These are phyloP conservation scores for Fusarium sp. DNA, from an alignment of 2,329 filamentous ascomycete species.

Conservation along the genomic window DNA sequence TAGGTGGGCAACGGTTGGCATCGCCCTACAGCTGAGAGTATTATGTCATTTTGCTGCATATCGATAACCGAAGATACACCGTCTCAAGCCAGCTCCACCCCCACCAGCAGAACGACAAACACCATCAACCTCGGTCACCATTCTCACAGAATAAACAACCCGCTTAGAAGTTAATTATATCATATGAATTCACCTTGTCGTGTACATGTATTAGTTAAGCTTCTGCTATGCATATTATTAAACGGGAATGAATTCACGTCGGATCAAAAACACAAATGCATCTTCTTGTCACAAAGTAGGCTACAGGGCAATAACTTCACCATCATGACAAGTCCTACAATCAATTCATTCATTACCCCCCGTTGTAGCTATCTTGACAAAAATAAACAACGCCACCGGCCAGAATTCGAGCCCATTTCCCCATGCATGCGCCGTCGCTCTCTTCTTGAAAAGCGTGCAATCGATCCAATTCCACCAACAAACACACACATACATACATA, in stretches of 20 bases:
- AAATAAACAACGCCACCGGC: constrained; percentile 24
- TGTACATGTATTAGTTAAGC: not conserved
- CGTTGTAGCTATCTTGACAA: not conserved
- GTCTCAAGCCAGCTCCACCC: not conserved
- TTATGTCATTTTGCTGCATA: constrained; percentile 1
- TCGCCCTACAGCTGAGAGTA: not conserved
- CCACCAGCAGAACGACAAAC: not conserved
- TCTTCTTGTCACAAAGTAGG: not conserved
- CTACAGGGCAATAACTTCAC: not conserved
- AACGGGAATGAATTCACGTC: not conserved
- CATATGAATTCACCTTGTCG: not conserved
- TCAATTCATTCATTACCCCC: constrained; percentile 22
- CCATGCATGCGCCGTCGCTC: constrained; percentile 32
- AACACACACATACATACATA: constrained; percentile 10
- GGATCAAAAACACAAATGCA: not conserved
- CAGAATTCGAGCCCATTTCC: constrained; percentile 16
- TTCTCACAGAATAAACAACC: not conserved
- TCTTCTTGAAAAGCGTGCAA: constrained; percentile 21
- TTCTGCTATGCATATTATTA: not conserved
- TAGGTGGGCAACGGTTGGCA: not conserved
- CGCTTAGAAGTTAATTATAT: not conserved
- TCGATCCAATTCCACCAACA: constrained; percentile 21
- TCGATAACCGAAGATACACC: constrained; percentile 1
- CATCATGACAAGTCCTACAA: not conserved
- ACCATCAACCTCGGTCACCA: not conserved